Evolutionary conservation across 768 basidiomycete species (phyloP), one percentile per base, ranked within the genome.

Genomic region (Hygrocybe coccinea): DNA sequence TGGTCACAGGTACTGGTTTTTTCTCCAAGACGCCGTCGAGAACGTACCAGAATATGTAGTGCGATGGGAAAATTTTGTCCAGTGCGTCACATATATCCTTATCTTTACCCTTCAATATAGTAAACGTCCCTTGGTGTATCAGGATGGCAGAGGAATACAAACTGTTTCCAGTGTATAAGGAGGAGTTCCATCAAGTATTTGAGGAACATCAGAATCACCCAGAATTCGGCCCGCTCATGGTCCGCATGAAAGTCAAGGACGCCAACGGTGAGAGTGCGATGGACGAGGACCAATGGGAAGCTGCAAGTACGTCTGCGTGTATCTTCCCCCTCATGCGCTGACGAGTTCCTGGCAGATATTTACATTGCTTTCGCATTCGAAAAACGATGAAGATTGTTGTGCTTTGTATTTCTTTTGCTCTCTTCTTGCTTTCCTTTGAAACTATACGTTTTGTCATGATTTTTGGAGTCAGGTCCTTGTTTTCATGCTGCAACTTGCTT

Each of bases 1-100:
- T 67, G 97, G 97, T 2, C 91, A 97, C 69, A 85, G 89, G 52
- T 99, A 99, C 68, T 86, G 82, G 71, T 99, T 99, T 74, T 97
- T 83, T 74, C 82, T 99, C 22, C 75, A 84, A 65, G 97, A 98
- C 64, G 97, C 97, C 3, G 95, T 99, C 2, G 95, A 95, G 59
- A 85, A 98, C 62, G 95, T 97, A 17, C 95, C 95, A 5, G 97
- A 99, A 69, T 99, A 95, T 65, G 76, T 99, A 49, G 97, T 99
- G n/a, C 80, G 83, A 57, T 99, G 95, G 95, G 86, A 91, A 44
- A 86, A 86, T 62, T 98, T 98, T 67, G 85, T 88, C 29, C 71
- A 81, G 94, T 97, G 60, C 61, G 81, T 73, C 56, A 55, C 52
- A 21, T 33, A 50, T 21, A n/a, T 52, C 38, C 3, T 58, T 19